phyloP scores from a whole-genome alignment of 345 rosid genomes.

The Microthlaspi erraticum region DNA sequence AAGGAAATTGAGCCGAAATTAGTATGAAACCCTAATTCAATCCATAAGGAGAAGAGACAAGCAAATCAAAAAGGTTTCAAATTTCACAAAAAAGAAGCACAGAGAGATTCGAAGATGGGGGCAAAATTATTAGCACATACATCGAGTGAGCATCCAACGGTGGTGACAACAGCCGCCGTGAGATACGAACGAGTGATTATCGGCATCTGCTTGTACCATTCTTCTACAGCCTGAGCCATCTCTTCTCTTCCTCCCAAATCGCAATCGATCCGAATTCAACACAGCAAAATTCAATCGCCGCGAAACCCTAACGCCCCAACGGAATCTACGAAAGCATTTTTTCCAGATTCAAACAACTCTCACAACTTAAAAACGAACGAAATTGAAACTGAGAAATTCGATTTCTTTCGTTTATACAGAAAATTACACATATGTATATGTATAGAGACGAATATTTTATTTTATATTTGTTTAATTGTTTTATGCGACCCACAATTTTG shows the following conservation, averaged over 20 bases:
- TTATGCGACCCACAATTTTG: background rate
- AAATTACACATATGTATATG: background rate
- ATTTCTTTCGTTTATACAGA: background rate
- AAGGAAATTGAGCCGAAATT: background rate
- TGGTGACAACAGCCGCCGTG: constrained; percentile 89
- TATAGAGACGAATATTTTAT: no score
- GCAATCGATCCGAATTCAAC: constrained; percentile 19
- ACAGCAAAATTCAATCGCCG: constrained; percentile 11
- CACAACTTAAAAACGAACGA: background rate
- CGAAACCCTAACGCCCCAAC: constrained; percentile 6
- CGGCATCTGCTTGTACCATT: constrained; percentile 99
- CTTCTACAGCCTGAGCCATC: constrained; percentile 99
- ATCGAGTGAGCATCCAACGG: constrained; percentile 96
- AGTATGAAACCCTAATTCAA: background rate
- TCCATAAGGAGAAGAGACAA: background rate
- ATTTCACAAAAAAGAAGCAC: background rate
- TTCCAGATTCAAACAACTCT: background rate
- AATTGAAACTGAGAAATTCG: constrained; percentile 23
- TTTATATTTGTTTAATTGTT: no score
- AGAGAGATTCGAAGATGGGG: background rate
- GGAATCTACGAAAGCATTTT: constrained; percentile 6
- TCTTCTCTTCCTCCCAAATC: background rate
- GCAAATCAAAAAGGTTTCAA: background rate
- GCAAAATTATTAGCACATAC: constrained; percentile 43
- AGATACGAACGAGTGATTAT: constrained; percentile 95